Conservation (phyloP, 352 stramenopile species). For the Globisporangium carolinianum region DNA sequence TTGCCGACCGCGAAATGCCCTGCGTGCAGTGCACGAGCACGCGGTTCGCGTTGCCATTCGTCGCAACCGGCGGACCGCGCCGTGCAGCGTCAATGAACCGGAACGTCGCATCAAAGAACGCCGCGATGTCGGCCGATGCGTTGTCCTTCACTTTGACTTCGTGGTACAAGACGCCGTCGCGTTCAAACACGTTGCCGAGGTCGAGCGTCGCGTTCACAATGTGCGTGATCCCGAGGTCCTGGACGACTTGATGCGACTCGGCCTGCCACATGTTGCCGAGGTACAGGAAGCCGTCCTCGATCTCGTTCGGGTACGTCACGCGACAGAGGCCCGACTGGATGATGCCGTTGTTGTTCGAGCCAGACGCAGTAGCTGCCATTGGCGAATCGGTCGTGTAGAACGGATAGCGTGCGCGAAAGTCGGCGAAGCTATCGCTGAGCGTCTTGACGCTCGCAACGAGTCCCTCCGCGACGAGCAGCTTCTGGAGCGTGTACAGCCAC, state of each 20-base stretch:
- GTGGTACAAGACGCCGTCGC: constrained; percentile 44
- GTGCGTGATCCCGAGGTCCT: constrained; percentile 63
- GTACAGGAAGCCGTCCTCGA: constrained; percentile 55
- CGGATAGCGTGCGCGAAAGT: constrained; percentile 45
- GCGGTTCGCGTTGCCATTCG: constrained; percentile 9
- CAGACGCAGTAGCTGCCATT: not conserved
- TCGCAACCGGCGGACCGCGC: not conserved
- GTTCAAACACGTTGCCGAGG: constrained; percentile 46
- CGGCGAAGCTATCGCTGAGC: constrained; percentile 28
- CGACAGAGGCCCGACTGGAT: constrained; percentile 24
- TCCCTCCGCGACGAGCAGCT: constrained; percentile 40
- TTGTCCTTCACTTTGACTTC: constrained; percentile 53
- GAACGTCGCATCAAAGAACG: constrained; percentile 38
- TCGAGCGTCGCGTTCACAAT: constrained; percentile 59
- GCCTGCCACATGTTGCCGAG: constrained; percentile 76
- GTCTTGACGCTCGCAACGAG: constrained; percentile 36
- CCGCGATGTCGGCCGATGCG: constrained; percentile 31
- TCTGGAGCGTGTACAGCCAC: constrained; percentile 33
- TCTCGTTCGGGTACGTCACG: constrained; percentile 70
- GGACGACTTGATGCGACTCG: constrained; percentile 37
- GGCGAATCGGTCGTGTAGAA: constrained; percentile 49
- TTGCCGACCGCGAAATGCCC: constrained; percentile 61
- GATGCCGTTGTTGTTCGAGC: constrained; percentile 8
- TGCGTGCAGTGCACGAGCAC: constrained; percentile 73
- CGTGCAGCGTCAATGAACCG: constrained; percentile 35